Evolutionary conservation across 192 early-diverging fungal genomes (phyloP).

Genomic region (Umbelopsis isabellina): DNA sequence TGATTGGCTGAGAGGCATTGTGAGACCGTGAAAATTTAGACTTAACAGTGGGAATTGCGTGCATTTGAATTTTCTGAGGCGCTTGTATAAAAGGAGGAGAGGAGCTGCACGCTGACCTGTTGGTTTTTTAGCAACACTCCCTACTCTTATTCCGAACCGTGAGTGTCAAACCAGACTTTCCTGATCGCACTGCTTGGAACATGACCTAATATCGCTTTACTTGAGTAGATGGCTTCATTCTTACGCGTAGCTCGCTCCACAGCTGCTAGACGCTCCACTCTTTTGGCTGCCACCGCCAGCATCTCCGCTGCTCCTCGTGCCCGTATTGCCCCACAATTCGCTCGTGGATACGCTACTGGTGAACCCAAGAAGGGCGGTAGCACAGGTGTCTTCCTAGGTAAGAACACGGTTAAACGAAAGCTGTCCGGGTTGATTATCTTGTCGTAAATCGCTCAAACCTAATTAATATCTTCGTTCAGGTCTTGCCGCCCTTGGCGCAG

Average conservation of each 20-base stretch:
- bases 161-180: slow-evolving; percentile 3
- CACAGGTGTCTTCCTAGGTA: slow-evolving; percentile 3
- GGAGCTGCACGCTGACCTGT: not conserved
- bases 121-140: not conserved
- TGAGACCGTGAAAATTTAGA: slow-evolving; percentile 21
- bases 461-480: slow-evolving; percentile 29
- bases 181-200: too few relatives aligned
- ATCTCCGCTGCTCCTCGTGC: slow-evolving; percentile 8
- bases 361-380: slow-evolving; percentile 9
- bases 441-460: slow-evolving; percentile 4
- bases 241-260: slow-evolving; percentile 17
- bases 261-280: slow-evolving; percentile 16
- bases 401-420: not conserved
- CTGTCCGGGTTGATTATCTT: slow-evolving; percentile 10
- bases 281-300: slow-evolving; percentile 3
- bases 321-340: slow-evolving; percentile 12
- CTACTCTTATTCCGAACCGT: slow-evolving; percentile 15
- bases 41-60: not conserved
- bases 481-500: slow-evolving; percentile 50
- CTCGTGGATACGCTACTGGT: slow-evolving; percentile 23
- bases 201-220: not conserved
- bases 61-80: not conserved
- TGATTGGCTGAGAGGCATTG: slow-evolving; percentile 12
- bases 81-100: slow-evolving; percentile 5
- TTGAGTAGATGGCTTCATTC: slow-evolving; percentile 11